Evolutionary conservation across 345 rosid genomes (phyloP), one percentile per base, ranked within the genome.

Genomic region (Eucalyptus coolabah): DNA sequence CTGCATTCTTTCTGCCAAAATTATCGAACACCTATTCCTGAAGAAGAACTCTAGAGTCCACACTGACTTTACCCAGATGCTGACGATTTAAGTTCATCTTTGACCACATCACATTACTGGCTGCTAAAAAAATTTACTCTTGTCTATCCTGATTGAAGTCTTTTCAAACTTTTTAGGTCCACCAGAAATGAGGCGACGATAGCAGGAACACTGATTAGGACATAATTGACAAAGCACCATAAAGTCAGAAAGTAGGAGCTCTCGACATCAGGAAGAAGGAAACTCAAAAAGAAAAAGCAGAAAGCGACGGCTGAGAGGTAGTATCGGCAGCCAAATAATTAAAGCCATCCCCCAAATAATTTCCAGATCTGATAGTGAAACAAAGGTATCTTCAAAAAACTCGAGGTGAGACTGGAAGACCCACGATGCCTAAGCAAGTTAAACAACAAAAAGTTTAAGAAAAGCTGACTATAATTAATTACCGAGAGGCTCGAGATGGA

Each of bases 401-500:
- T 77, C 47, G 47, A 77, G 47, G 47, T 40, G 30, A 12, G 85
- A 77, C 47, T 23, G 47, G 30, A 77, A 77, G 16, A 37, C 42
- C 47, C 85, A 40, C 9, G 44, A 37, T 40, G 17, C 47, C 17
- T 6, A 40, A 77, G 47, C 85, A 77, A 40, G 30, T 40, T 77
- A 40, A 77, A 77, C 77, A 16, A 40, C 85, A 23, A 37, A 6
- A 77, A 77, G 40, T 40, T 77, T 6, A 40, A 72, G 85, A 26
- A 37, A 77, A 77, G 85, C 7, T 18, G 49, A 82, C 45, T 7
- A 21, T 42, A 17, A 59, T 50, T 63, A 89, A 18, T 91, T 93
- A 97, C 99, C 94, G 93, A 49, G 92, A 96, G 89, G 91, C 94
- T 95, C 86, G 93, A 91, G 89, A 96, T 85, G 88, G 98, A 96